Base-by-base conservation (phyloP, 306 rosid species). In the Lathyrus sativus region DNA sequence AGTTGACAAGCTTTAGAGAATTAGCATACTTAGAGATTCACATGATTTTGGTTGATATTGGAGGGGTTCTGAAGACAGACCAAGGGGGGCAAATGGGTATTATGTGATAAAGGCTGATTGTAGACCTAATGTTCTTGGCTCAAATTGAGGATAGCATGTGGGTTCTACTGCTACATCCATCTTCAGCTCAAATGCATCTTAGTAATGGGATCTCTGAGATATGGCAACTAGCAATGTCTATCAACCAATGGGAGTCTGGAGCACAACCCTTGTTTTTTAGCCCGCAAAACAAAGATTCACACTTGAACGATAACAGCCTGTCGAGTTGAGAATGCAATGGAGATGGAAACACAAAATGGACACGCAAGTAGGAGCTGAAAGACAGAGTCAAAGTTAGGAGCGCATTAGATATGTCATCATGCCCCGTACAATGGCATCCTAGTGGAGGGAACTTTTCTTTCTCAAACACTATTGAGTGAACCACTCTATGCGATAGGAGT, bases 51-150 rank as follows among this genome's bases (percentile, higher is more conserved):
- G 62, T 28, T 56, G 35, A 2, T 15, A 2, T 54, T 53, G 8
- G 59, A 53, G 14, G 15, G 33, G 7, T 22, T 53, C 59, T 53
- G 9, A 33, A 24, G 33, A 53, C 33, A 9, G 9, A 53, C 59
- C 35, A 53, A 53, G 58, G 35, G 31, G 60, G 60, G 15, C 14
- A 54, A 54, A 24, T 54, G 60, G 60, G 35, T 54, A 22, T 54
- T 22, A 24, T 12, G 60, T 54, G 60, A 54, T 24, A 24, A 24
- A 33, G 37, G 9, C 35, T 54, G 37, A 54, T 11, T 11, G 33
- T 24, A 24, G 59, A 11, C 59, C 59, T 11, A 5, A 15, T 49
- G 55, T 10, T 1, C 55, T 49, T 14, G 9, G 22, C 10, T 9
- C 54, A 14, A 14, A 14, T 48, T 15, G 24, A 48, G 22, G 54